phyloP scores from a whole-genome alignment of 148 eudicot species.

The Gaultheria prostrata region DNA sequence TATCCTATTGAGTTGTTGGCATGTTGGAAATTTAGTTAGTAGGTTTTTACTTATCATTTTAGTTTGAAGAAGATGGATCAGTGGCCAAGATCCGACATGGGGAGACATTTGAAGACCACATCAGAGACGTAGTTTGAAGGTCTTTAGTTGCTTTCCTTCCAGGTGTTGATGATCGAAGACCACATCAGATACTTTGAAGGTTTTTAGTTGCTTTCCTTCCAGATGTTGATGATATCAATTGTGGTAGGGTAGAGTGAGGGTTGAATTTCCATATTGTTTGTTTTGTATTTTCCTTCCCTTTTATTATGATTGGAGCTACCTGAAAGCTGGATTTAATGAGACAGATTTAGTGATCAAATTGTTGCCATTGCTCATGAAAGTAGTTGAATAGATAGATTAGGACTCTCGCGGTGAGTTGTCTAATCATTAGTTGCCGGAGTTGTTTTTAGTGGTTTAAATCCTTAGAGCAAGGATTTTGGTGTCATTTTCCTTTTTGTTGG shows the following conservation, averaged over 20 bases:
- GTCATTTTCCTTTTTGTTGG: not conserved
- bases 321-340: not conserved
- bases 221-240: not conserved
- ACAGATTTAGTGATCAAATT: not conserved
- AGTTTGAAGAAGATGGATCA: slow-evolving; percentile 82
- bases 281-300: not conserved
- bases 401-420: no score
- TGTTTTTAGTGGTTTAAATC: no score
- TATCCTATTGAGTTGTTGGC: not conserved
- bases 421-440: no score
- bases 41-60: not conserved
- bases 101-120: slow-evolving; percentile 79
- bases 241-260: not conserved
- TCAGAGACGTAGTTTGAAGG: slow-evolving; percentile 67
- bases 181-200: slow-evolving; percentile 71
- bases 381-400: no score
- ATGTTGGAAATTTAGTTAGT: not conserved
- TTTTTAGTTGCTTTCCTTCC: slow-evolving; percentile 28
- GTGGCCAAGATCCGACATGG: slow-evolving; percentile 70
- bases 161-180: slow-evolving; percentile 42
- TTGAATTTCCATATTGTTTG: not conserved
- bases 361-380: no score
- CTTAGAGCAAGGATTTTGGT: not conserved
- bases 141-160: slow-evolving; percentile 27
- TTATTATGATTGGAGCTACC: not conserved